Conservation (phyloP, 2,329 filamentous ascomycete species). For the Colletotrichum higginsianum region DNA sequence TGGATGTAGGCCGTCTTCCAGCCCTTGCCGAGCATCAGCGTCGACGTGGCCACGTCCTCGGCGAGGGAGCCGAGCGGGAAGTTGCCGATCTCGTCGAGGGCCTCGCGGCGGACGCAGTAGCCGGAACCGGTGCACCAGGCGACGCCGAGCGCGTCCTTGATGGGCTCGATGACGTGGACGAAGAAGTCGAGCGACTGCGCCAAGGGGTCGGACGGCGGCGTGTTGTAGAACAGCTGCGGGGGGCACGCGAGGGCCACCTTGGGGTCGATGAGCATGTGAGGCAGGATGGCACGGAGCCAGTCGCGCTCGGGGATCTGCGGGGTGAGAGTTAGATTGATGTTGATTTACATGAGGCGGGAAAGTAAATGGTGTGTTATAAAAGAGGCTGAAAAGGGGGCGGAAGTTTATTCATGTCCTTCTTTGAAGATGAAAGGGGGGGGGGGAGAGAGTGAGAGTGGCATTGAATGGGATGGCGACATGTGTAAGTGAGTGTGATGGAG, state of each 20-base stretch:
- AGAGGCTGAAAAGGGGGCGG: too few species aligned
- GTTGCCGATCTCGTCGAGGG: conserved; percentile 73
- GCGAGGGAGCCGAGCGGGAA: conserved; percentile 73
- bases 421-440: too few species aligned
- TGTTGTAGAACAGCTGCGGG: conserved; percentile 75
- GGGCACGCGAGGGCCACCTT: conserved; percentile 73
- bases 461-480: too few species aligned
- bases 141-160: conserved; percentile 66
- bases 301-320: conserved; percentile 69
- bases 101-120: conserved; percentile 71
- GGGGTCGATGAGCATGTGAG: conserved; percentile 70
- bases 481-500: conserved; percentile 12
- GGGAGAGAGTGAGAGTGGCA: too few species aligned
- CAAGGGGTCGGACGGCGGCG: conserved; percentile 70
- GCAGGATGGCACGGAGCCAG: conserved; percentile 72
- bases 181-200: conserved; percentile 72
- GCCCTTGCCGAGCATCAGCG: conserved; percentile 70
- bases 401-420: background rate
- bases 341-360: background rate
- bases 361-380: too few species aligned
- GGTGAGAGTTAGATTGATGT: conserved; percentile 12
- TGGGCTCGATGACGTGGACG: conserved; percentile 67
- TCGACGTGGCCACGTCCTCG: conserved; percentile 74
- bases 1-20: conserved; percentile 75
- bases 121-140: conserved; percentile 78